Percentiles rank a stretch among this genome's conserved stretches.
Conservation (phyloP, 306 rosid species). For the Pterocarpus macrocarpus region DNA sequence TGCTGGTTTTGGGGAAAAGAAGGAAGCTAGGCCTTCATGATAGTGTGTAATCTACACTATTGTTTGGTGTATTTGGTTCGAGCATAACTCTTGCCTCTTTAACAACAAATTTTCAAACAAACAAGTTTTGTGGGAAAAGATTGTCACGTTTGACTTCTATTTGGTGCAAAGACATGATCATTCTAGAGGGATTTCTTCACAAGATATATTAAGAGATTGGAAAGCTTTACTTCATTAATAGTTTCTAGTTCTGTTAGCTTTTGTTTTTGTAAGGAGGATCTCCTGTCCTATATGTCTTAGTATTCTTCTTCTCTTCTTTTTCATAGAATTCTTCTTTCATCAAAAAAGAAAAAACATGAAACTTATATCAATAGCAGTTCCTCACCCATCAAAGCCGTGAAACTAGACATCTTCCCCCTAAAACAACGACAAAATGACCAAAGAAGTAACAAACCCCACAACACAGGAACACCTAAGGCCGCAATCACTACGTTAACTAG, state of each 20-base stretch:
- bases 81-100: neutral
- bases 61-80: neutral
- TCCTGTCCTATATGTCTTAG: neutral
- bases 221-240: neutral
- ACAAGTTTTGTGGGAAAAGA: neutral
- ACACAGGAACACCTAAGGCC: neutral
- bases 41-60: neutral
- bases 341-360: neutral
- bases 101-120: neutral
- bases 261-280: neutral
- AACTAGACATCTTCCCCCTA: conserved; percentile 10
- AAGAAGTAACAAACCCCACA: neutral
- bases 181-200: neutral
- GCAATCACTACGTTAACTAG: conserved; percentile 22
- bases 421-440: conserved; percentile 13
- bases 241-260: neutral
- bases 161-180: neutral
- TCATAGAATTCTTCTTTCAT: neutral
- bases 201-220: neutral
- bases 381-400: neutral
- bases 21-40: neutral
- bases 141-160: neutral
- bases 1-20: neutral
- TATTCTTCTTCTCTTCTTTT: neutral
- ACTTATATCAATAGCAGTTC: conserved; percentile 21